Conservation (phyloP, 2,329 filamentous ascomycete genomes). For the Fusarium musae region DNA sequence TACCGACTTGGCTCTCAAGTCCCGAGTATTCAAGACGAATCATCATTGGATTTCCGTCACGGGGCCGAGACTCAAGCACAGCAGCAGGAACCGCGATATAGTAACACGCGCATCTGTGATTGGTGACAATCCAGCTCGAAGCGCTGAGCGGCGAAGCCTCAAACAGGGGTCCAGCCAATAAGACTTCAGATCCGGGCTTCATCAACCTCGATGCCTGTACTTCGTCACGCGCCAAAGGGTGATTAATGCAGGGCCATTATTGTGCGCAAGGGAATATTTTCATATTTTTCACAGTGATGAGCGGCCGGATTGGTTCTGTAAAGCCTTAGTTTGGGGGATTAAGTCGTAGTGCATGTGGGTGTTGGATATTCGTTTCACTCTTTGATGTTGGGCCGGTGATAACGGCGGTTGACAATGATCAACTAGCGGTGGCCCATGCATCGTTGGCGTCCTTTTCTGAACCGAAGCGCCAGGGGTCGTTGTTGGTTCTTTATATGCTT, state of each 20-base stretch:
- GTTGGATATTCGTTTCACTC: constrained; percentile 38
- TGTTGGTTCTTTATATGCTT: constrained; percentile 24
- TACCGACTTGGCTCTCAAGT: constrained; percentile 29
- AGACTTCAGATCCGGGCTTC: constrained; percentile 4
- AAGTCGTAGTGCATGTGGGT: constrained; percentile 27
- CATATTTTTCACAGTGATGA: constrained; percentile 30
- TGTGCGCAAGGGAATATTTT: constrained; percentile 15
- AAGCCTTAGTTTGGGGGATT: constrained; percentile 18
- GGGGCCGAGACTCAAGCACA: constrained; percentile 34
- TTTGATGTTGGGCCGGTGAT: constrained; percentile 13
- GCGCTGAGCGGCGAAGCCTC: constrained; percentile 43
- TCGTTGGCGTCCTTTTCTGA: constrained; percentile 12
- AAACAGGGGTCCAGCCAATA: constrained; percentile 45
- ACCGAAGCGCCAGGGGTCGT: constrained; percentile 35
- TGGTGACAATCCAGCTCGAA: constrained; percentile 44
- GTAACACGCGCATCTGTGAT: constrained; percentile 37
- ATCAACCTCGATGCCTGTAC: constrained; percentile 20
- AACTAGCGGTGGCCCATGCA: constrained; percentile 26
- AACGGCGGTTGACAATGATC: constrained; percentile 10
- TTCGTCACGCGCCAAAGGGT: constrained; percentile 42
- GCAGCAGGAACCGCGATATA: constrained; percentile 24
- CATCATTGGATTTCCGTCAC: constrained; percentile 35
- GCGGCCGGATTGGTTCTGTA: constrained; percentile 36
- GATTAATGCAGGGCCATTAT: constrained; percentile 40
- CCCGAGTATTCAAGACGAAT: constrained; percentile 21